Evolutionary conservation across 2,329 filamentous ascomycete genomes (phyloP).

Genomic region (Botryotinia narcissicola): DNA sequence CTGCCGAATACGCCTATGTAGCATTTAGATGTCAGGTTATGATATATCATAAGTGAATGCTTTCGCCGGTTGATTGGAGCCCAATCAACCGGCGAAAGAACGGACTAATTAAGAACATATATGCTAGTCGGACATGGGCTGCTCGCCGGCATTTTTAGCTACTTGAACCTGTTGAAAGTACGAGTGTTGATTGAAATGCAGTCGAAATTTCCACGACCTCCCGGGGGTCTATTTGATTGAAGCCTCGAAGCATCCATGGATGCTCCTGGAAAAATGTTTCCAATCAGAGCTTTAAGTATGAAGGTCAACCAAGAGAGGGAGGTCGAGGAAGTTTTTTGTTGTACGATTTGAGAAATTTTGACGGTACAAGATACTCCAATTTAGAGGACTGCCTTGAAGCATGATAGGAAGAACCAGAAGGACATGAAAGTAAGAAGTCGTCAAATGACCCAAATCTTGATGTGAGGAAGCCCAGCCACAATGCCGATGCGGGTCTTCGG

Average conservation of each 20-base stretch:
- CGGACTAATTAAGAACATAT: not conserved
- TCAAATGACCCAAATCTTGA: not conserved
- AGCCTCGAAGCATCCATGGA: too few relatives aligned
- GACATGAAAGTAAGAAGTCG: not conserved
- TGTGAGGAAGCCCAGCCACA: not conserved
- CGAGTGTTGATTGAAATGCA: not conserved
- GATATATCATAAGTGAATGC: constrained; percentile 12
- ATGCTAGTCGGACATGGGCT: not conserved
- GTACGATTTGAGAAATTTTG: not conserved
- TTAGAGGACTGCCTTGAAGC: not conserved
- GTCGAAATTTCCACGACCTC: not conserved
- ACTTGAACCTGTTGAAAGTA: not conserved
- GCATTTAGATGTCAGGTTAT: not conserved
- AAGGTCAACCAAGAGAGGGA: not conserved
- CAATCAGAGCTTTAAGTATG: not conserved
- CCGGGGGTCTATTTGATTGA: not conserved
- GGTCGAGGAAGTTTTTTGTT: not conserved
- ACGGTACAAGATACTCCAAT: not conserved
- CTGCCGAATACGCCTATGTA: not conserved
- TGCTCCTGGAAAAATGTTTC: not conserved
- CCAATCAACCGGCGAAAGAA: too few relatives aligned
- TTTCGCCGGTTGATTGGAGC: not conserved
- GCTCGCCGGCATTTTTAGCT: not conserved
- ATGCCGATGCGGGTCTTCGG: not conserved
- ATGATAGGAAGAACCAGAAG: not conserved